These are phyloP conservation scores for Hyphopichia fennica DNA, from an alignment of 1,139 yeast species.

Conservation along the genomic window DNA sequence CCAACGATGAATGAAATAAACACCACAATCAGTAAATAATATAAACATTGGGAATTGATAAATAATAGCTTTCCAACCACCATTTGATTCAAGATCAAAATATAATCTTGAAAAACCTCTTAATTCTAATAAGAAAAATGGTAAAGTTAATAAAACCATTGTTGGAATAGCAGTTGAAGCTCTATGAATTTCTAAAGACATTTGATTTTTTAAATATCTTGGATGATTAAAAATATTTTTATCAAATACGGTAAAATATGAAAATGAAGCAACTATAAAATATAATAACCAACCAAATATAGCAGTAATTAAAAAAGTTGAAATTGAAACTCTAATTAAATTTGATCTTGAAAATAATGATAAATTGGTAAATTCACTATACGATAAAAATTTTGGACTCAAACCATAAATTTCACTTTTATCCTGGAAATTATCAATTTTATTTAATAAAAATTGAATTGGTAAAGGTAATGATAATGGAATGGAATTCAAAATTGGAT, in stretches of 20 bases:
- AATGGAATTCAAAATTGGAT: background rate
- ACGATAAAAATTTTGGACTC: conserved; percentile 35
- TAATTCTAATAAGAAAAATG: conserved; percentile 84
- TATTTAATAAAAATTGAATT: conserved; percentile 15
- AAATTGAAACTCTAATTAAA: conserved; percentile 64
- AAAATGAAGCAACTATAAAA: conserved; percentile 69
- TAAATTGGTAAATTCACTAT: conserved; percentile 53
- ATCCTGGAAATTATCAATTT: conserved; percentile 27
- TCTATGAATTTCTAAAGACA: conserved; percentile 74
- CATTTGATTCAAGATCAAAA: conserved; percentile 59
- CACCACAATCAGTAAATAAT: conserved; percentile 90
- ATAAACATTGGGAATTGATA: conserved; percentile 76
- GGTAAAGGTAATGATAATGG: conserved; percentile 12
- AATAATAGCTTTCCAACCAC: conserved; percentile 66
- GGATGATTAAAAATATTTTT: conserved; percentile 92
- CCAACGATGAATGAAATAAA: conserved; percentile 88
- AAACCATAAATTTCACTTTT: conserved; percentile 41
- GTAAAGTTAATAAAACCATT: conserved; percentile 84
- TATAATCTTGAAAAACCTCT: conserved; percentile 82
- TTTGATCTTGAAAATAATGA: conserved; percentile 74
- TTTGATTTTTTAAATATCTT: conserved; percentile 89
- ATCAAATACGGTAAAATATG: conserved; percentile 80
- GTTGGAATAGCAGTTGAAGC: conserved; percentile 81
- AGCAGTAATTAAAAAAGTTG: conserved; percentile 71
- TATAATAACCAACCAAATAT: conserved; percentile 85